A percentile compares a stretch with the other conserved stretches of the same genome.
These are phyloP conservation scores for Danielia oregonensis DNA, from an alignment of 805 yeast genomes.

Conservation along the genomic window DNA sequence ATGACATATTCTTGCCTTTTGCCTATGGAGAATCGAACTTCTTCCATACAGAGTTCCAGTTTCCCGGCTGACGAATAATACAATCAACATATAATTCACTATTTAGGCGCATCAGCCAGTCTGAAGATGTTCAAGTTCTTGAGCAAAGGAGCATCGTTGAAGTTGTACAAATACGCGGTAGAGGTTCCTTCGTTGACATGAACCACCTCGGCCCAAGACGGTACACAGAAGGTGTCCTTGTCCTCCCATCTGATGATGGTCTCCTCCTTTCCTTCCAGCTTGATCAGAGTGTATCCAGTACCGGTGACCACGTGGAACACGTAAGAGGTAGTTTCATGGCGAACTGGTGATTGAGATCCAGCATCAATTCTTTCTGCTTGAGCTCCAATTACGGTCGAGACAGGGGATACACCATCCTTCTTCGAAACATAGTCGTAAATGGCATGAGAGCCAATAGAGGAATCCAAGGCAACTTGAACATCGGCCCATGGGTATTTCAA, in stretches of 20 bases:
- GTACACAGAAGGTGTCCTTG: constrained; percentile 11
- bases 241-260: constrained; percentile 7
- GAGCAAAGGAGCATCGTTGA: constrained; percentile 11
- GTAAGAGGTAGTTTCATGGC: constrained; percentile 11
- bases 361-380: constrained; percentile 10
- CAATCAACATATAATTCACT: too few species aligned
- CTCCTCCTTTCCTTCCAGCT: constrained; percentile 6
- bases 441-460: constrained; percentile 8
- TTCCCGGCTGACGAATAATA: not conserved
- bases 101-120: too few species aligned
- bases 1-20: not conserved
- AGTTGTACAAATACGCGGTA: constrained; percentile 9
- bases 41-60: not conserved
- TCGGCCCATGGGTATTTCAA: constrained; percentile 11
- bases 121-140: constrained; percentile 10
- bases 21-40: not conserved
- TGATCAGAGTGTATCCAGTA: constrained; percentile 7
- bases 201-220: constrained; percentile 8
- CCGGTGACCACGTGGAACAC: constrained; percentile 10
- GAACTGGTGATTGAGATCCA: constrained; percentile 4
- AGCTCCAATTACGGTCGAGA: constrained; percentile 9
- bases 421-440: constrained; percentile 8
- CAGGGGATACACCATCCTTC: not conserved
- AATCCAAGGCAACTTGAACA: constrained; percentile 6
- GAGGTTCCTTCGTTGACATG: constrained; percentile 9